Evolutionary conservation across 2,329 filamentous ascomycete genomes (phyloP), one percentile per base, ranked within the genome.

Genomic region (Neonectria faginata): DNA sequence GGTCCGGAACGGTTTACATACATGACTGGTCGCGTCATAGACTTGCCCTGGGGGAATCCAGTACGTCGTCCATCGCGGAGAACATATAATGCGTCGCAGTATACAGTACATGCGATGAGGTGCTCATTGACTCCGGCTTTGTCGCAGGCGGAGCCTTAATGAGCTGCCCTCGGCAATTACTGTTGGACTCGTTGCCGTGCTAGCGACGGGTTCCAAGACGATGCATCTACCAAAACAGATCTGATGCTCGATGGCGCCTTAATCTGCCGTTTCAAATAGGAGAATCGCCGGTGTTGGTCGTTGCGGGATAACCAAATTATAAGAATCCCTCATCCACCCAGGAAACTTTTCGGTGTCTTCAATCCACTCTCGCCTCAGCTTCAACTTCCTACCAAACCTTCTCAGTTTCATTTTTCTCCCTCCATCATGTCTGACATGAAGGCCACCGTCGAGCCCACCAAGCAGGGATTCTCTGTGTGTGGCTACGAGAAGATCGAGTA

Each of bases 401-500:
- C 20, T 36, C 27, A 33, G n/a, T 9, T 29, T n/a, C 7, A 4
- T 47, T 29, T 4, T 36, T 22, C 47, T 36, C 20, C 47, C 74
- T 42, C n/a, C 65, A 82, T 69, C 67, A 92, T 92, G 89, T 92
- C 90, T 75, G 89, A 92, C 76, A 84, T 91, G 75, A 89, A 87
- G 73, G 90, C 90, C 62, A 85, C 84, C 57, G 89, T 92, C 68
- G 79, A 82, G 65, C 86, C 90, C 79, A 92, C 88, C 66, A 79
- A 83, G 70, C 81, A 83, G 65, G 90, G 90, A 41, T 92, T 92
- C 79, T 87, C 90, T 69, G 89, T 92, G 65, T 87, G 89, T 70
- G 90, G 90, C 25, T 91, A 91, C 71, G 90, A 92, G 82, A 92
- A 91, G 83, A 92, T 92, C 74, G 87, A 91, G 74, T 92, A 92